These are phyloP conservation scores for Bothia castanella DNA, from an alignment of 1,284 basidiomycete species.

Conservation along the genomic window DNA sequence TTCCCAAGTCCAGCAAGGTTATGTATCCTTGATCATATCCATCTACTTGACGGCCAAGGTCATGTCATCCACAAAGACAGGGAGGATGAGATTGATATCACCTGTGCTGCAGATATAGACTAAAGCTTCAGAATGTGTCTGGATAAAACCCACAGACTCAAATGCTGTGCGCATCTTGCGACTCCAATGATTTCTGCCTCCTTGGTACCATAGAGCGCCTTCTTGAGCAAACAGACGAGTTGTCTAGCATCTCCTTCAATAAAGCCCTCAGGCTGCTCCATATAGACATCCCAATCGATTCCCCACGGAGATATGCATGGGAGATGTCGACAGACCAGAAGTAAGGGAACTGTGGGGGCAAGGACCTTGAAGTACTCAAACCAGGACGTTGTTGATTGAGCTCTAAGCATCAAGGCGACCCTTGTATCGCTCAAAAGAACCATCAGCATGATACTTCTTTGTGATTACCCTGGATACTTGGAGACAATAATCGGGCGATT, in stretches of 20 bases:
- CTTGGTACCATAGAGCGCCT: slow-evolving; percentile 35
- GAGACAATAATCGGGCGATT: background rate
- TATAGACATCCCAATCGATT: slow-evolving; percentile 29
- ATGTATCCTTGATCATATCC: slow-evolving; percentile 9
- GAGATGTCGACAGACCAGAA: background rate
- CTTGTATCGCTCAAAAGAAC: slow-evolving; percentile 9
- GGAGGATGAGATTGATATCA: slow-evolving; percentile 13
- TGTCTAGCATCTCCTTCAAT: slow-evolving; percentile 5
- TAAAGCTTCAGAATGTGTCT: slow-evolving; percentile 23
- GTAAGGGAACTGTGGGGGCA: slow-evolving; percentile 31
- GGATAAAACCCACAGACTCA: slow-evolving; percentile 23
- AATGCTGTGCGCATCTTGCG: slow-evolving; percentile 10
- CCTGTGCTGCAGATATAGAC: slow-evolving; percentile 17
- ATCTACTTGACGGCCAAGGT: slow-evolving; percentile 23
- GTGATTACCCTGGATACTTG: background rate
- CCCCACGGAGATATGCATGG: background rate
- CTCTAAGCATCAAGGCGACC: slow-evolving; percentile 18
- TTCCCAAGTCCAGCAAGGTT: no score
- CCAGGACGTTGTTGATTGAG: slow-evolving; percentile 36
- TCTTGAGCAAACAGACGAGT: slow-evolving; percentile 23
- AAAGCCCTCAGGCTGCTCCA: slow-evolving; percentile 29
- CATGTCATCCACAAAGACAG: slow-evolving; percentile 12
- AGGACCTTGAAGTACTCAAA: slow-evolving; percentile 42
- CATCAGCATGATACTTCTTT: background rate
- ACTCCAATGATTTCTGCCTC: slow-evolving; percentile 25